Conservation (phyloP, 257 asterid species). For the Solanum okadae region DNA sequence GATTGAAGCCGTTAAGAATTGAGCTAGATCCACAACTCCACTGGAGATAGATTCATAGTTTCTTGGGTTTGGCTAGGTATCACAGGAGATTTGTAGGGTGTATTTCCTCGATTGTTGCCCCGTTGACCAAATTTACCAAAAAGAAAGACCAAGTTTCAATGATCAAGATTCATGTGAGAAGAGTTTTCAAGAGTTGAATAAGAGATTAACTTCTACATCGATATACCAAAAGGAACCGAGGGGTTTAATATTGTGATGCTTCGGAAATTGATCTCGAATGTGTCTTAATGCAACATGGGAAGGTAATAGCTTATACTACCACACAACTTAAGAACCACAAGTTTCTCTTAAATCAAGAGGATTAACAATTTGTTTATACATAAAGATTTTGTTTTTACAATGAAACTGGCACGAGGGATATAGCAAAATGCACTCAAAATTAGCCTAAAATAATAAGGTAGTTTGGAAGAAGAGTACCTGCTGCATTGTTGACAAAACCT, state of each 20-base stretch:
- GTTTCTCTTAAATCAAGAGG: neutral
- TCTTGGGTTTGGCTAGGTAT: neutral
- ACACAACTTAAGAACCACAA: neutral
- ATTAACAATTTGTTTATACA: neutral
- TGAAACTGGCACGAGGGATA: neutral
- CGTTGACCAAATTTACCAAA: too few relatives aligned
- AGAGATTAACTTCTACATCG: too few relatives aligned
- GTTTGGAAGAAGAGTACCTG: constrained; percentile 23
- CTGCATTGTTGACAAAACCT: constrained; percentile 74
- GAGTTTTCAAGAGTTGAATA: too few relatives aligned
- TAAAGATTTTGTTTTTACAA: neutral
- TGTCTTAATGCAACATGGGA: neutral
- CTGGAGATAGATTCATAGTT: neutral
- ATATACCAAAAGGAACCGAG: too few relatives aligned
- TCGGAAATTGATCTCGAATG: neutral
- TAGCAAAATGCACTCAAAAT: neutral
- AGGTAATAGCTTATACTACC: neutral
- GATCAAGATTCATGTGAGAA: too few relatives aligned
- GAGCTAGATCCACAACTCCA: neutral
- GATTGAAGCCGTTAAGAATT: neutral
- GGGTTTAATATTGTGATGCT: too few relatives aligned
- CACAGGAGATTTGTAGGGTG: too few relatives aligned
- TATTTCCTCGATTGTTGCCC: too few relatives aligned
- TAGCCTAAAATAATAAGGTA: neutral
- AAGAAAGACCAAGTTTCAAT: too few relatives aligned